These are phyloP conservation scores for Hypoxylon cercidicola DNA, from an alignment of 495 filamentous ascomycete species.

Conservation along the genomic window DNA sequence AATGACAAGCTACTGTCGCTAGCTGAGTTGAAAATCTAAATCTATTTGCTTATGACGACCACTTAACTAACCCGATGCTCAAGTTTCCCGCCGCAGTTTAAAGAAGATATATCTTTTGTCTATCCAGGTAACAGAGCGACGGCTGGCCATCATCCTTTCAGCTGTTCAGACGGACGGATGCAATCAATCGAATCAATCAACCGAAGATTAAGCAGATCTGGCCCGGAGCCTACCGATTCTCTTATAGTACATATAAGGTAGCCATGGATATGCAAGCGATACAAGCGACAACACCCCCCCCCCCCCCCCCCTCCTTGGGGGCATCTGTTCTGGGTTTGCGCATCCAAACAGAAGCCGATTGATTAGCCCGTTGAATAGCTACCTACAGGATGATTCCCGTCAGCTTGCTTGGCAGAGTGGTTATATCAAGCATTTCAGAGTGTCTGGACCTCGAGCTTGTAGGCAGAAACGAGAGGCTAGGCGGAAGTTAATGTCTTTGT, in stretches of 20 bases:
- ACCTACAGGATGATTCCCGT: no score
- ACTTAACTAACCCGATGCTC: neutral
- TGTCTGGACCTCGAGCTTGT: no score
- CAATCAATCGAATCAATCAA: neutral
- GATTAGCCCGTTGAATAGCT: no score
- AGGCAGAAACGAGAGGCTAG: no score
- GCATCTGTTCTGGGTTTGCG: neutral
- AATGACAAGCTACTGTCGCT: neutral
- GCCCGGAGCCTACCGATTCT: conserved; percentile 9
- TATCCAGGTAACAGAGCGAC: neutral
- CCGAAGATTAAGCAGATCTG: neutral
- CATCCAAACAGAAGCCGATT: no score
- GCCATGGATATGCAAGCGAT: no score
- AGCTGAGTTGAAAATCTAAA: neutral
- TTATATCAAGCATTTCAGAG: no score
- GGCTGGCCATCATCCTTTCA: neutral
- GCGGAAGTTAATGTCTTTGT: no score
- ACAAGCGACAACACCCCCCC: conserved; percentile 9
- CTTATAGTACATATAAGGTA: neutral
- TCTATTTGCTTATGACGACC: neutral
- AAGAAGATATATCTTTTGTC: neutral
- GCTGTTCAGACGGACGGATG: neutral
- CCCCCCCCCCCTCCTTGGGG: no score
- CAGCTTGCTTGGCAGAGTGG: no score
- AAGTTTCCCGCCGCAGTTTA: neutral